These are phyloP conservation scores for Discostella pseudostelligera DNA, from an alignment of 108 stramenopile species.

Conservation along the genomic window DNA sequence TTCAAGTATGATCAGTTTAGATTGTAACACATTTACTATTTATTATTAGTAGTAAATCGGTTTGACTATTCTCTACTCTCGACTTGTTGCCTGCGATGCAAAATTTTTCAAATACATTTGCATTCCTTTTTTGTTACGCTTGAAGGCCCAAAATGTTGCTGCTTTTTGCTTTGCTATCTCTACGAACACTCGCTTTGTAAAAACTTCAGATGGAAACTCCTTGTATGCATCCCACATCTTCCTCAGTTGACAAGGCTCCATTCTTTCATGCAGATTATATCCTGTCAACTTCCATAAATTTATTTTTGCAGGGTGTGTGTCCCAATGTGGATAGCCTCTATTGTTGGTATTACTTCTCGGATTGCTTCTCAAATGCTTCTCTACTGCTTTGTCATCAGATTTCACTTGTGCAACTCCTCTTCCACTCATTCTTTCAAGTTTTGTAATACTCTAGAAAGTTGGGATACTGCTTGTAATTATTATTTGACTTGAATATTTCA, in stretches of 20 bases:
- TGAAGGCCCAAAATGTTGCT: conserved; percentile 7
- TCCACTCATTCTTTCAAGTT: conserved; percentile 8
- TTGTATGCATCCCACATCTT: conserved; percentile 2
- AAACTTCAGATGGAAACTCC: conserved; percentile 3
- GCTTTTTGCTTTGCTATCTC: conserved; percentile 5
- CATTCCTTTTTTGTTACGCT: conserved; percentile 8
- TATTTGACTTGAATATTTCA: background rate
- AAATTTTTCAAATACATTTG: background rate
- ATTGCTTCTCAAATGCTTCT: background rate
- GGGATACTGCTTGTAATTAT: conserved; percentile 19
- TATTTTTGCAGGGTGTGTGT: conserved; percentile 2
- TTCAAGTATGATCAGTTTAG: background rate
- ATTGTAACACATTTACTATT: no score
- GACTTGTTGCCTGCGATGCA: no score
- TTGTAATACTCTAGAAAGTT: conserved; percentile 14
- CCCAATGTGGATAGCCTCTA: conserved; percentile 8
- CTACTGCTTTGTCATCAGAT: conserved; percentile 1
- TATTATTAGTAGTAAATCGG: no score
- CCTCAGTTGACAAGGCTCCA: conserved; percentile 1
- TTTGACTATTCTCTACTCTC: no score
- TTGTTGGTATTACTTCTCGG: background rate
- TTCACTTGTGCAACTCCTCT: background rate
- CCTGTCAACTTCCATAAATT: no score
- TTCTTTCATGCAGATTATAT: conserved; percentile 1
- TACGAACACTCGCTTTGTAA: background rate